These are phyloP conservation scores for Pisolithus marmoratus DNA, from an alignment of 768 basidiomycete genomes.

Conservation along the genomic window DNA sequence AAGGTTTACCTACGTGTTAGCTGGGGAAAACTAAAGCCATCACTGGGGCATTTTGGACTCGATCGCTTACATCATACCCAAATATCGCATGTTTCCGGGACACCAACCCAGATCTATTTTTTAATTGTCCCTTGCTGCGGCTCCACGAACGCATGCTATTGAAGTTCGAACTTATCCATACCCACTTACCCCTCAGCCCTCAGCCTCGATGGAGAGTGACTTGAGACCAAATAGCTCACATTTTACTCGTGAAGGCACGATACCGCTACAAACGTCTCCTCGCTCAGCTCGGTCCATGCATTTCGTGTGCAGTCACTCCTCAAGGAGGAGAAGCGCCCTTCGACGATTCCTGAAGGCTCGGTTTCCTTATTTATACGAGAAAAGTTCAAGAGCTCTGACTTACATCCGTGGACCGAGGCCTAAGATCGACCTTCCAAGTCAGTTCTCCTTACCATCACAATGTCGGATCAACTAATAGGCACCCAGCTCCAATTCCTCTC, in stretches of 20 bases:
- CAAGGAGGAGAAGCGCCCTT: not conserved
- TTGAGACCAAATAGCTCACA: constrained; percentile 3
- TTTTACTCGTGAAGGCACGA: constrained; percentile 10
- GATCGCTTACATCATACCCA: too few species aligned
- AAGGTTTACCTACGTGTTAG: not conserved
- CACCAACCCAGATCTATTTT: too few species aligned
- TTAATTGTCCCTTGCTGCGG: not conserved
- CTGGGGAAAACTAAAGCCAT: not conserved
- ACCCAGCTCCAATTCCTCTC: constrained; percentile 47
- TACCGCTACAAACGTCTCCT: constrained; percentile 5
- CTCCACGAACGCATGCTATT: not conserved
- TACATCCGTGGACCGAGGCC: constrained; percentile 61
- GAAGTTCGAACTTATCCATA: not conserved
- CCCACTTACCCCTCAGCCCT: too few species aligned
- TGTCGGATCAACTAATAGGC: constrained; percentile 1
- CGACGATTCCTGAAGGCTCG: constrained; percentile 2
- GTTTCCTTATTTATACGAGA: constrained; percentile 17
- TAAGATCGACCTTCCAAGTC: constrained; percentile 45
- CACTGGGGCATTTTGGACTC: too few species aligned
- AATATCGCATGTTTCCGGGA: too few species aligned
- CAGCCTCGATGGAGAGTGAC: constrained; percentile 10
- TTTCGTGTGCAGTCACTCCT: too few species aligned
- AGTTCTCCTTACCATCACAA: not conserved
- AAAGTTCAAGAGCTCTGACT: constrained; percentile 3
- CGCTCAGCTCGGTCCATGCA: too few species aligned